Conservation (phyloP, 1,284 basidiomycete genomes). For the Puccinia horiana region DNA sequence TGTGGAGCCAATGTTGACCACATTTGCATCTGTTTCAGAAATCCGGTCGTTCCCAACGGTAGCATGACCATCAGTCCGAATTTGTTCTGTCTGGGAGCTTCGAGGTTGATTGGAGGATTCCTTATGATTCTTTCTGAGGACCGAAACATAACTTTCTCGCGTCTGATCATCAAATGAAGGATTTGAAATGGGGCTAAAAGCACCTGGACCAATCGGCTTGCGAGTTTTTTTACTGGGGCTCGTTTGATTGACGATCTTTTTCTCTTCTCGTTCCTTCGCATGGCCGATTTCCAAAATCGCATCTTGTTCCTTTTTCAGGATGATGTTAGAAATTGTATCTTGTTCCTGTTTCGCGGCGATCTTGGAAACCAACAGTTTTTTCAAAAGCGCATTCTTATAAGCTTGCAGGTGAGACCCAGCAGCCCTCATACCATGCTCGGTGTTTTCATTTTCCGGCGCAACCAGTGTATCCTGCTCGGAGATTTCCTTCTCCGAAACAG, state of each 20-base stretch:
- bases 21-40: neutral
- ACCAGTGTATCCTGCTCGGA: too few relatives aligned
- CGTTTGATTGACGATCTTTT: too few relatives aligned
- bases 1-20: neutral
- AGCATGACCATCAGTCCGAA: neutral
- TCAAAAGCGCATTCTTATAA: too few relatives aligned
- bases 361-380: too few relatives aligned
- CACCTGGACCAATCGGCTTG: neutral
- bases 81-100: neutral
- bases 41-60: neutral
- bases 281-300: too few relatives aligned
- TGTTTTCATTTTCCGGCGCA: too few relatives aligned
- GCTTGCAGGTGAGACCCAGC: neutral
- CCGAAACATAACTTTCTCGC: neutral
- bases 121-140: neutral
- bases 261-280: too few relatives aligned
- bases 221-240: neutral
- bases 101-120: neutral
- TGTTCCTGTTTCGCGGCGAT: too few relatives aligned
- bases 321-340: neutral
- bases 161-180: neutral
- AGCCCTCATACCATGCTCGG: too few relatives aligned
- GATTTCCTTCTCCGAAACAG: too few relatives aligned
- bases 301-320: neutral
- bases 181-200: neutral